phyloP scores from a whole-genome alignment of 768 basidiomycete genomes.

The Lactarius sanguifluus region DNA sequence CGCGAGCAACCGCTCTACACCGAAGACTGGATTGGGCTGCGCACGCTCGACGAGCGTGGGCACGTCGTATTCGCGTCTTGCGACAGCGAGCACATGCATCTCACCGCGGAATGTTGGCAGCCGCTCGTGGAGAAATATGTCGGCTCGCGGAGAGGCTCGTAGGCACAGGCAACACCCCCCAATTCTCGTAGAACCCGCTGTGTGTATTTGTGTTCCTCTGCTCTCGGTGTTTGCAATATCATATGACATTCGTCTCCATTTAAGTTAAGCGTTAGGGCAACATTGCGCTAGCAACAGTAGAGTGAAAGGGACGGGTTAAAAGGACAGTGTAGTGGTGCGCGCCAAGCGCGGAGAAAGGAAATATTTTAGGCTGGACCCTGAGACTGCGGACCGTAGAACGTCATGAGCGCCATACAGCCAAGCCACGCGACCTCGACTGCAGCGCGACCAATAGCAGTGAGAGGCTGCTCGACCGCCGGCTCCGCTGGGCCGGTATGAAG shows the following conservation, averaged over 20 bases:
- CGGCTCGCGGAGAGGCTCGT: conserved; percentile 24
- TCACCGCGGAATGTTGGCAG: conserved; percentile 42
- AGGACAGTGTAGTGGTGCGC: too few species aligned
- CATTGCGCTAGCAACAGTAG: too few species aligned
- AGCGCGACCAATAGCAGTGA: conserved; percentile 51
- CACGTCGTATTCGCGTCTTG: conserved; percentile 61
- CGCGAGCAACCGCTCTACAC: conserved; percentile 65
- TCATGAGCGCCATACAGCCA: conserved; percentile 51
- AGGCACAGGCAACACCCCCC: not conserved
- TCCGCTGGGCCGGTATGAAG: conserved; percentile 33
- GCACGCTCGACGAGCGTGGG: conserved; percentile 64
- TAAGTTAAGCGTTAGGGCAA: too few species aligned
- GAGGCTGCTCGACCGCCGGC: conserved; percentile 44
- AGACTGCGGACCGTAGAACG: conserved; percentile 35
- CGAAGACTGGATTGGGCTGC: conserved; percentile 82
- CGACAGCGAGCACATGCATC: conserved; percentile 74
- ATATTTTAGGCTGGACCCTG: not conserved
- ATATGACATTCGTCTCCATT: too few species aligned
- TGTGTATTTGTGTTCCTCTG: not conserved
- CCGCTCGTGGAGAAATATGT: conserved; percentile 36
- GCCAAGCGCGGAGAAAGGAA: too few species aligned
- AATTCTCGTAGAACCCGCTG: not conserved
- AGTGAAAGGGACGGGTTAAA: too few species aligned
- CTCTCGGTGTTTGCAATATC: not conserved
- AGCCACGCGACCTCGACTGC: conserved; percentile 57